These are phyloP conservation scores for Rhypophila decipiens DNA, from an alignment of 495 filamentous ascomycete species.

Conservation along the genomic window DNA sequence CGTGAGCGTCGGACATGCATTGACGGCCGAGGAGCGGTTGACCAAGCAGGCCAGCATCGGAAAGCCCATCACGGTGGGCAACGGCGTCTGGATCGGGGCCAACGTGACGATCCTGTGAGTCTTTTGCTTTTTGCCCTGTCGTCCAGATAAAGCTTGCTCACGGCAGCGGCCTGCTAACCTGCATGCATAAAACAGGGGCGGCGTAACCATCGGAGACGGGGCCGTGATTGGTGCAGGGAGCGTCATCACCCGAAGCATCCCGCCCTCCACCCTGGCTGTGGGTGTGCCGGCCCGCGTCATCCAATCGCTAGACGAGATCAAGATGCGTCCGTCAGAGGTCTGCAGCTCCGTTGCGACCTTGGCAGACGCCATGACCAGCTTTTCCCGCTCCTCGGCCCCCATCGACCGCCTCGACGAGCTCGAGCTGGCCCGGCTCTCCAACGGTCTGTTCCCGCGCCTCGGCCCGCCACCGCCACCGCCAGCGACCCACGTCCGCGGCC, in stretches of 20 bases:
- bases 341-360: constrained; percentile 5
- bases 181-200: constrained; percentile 18
- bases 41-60: constrained; percentile 23
- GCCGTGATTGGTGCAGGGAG: constrained; percentile 29
- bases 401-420: background rate
- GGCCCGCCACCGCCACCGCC: background rate
- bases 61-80: constrained; percentile 25
- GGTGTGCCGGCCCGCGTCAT: constrained; percentile 21
- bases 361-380: background rate
- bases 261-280: constrained; percentile 16
- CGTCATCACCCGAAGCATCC: constrained; percentile 24
- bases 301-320: constrained; percentile 1
- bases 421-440: background rate
- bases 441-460: background rate
- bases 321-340: background rate
- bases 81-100: constrained; percentile 50
- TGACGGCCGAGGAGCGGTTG: constrained; percentile 19
- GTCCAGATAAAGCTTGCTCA: background rate
- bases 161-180: no score
- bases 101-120: constrained; percentile 41
- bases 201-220: constrained; percentile 26
- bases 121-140: background rate
- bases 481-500: background rate
- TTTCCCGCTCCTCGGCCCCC: background rate
- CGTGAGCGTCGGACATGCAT: constrained; percentile 20